phyloP scores from a whole-genome alignment of 2,329 filamentous ascomycete species.

The Thelonectria olida region DNA sequence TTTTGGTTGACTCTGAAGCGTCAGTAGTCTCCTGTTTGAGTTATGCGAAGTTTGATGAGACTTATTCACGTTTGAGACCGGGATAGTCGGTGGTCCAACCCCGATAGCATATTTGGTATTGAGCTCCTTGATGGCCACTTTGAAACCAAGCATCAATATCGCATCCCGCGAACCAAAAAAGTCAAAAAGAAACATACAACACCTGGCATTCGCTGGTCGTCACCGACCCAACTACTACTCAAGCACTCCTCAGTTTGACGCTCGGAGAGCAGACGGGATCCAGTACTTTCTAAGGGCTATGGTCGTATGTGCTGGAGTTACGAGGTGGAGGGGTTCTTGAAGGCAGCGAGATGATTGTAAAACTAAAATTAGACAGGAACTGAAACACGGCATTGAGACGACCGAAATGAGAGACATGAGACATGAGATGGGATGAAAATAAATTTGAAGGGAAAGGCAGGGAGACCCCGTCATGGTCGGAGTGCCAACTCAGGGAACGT shows the following conservation, averaged over 20 bases:
- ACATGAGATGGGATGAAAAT: constrained; percentile 13
- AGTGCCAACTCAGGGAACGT: background rate
- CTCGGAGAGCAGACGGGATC: constrained; percentile 16
- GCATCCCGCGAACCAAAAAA: too few relatives aligned
- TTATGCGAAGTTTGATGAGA: background rate
- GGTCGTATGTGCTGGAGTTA: constrained; percentile 2
- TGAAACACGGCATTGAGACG: constrained; percentile 13
- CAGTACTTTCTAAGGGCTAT: constrained; percentile 11
- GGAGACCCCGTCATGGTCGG: constrained; percentile 4
- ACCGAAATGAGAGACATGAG: constrained; percentile 11
- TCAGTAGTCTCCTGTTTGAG: too few relatives aligned
- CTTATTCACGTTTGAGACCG: too few relatives aligned
- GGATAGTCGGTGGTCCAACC: too few relatives aligned
- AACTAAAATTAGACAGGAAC: background rate
- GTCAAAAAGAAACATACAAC: constrained; percentile 11
- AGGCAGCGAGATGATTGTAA: background rate
- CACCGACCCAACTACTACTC: constrained; percentile 18
- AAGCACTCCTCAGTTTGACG: constrained; percentile 15
- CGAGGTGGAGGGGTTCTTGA: constrained; percentile 1
- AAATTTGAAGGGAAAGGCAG: constrained; percentile 7
- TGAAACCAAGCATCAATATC: too few relatives aligned
- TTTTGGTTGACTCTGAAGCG: too few relatives aligned
- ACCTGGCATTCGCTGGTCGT: constrained; percentile 17
- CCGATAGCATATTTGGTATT: too few relatives aligned
- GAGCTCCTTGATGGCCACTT: too few relatives aligned